A percentile compares a stretch with the other conserved stretches of the same genome.
Conservation (phyloP, 805 yeast species). For the Candida gorgasii region DNA sequence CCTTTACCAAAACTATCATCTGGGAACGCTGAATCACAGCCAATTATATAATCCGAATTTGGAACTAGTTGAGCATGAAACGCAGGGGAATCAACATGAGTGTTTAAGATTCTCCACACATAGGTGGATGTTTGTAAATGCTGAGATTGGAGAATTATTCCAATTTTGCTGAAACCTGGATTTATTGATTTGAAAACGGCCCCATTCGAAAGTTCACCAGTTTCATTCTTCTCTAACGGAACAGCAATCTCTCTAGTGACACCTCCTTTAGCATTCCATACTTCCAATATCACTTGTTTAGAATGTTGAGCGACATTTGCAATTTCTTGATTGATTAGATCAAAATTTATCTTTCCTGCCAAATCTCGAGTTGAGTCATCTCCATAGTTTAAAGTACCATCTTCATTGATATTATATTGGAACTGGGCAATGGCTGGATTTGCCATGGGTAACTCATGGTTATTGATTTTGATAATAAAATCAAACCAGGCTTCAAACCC, state of each 20-base stretch:
- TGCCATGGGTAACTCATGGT: constrained; percentile 55
- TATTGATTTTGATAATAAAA: constrained; percentile 77
- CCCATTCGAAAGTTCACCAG: constrained; percentile 8
- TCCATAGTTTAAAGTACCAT: constrained; percentile 42
- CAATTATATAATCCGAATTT: constrained; percentile 84
- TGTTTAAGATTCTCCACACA: constrained; percentile 82
- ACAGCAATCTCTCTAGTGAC: constrained; percentile 33
- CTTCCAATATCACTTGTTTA: constrained; percentile 51
- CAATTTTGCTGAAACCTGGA: constrained; percentile 50
- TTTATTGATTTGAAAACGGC: constrained; percentile 21
- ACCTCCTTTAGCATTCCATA: constrained; percentile 92
- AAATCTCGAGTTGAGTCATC: constrained; percentile 31
- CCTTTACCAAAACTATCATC: constrained; percentile 63
- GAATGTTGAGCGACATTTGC: constrained; percentile 29
- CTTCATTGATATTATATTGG: constrained; percentile 38
- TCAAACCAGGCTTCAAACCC: constrained; percentile 85
- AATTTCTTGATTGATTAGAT: constrained; percentile 45
- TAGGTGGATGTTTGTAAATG: constrained; percentile 73
- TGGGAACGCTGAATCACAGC: constrained; percentile 55
- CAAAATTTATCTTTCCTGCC: constrained; percentile 42
- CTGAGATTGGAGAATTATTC: constrained; percentile 73
- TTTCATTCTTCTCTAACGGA: constrained; percentile 20
- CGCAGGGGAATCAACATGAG: constrained; percentile 79
- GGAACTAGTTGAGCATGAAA: constrained; percentile 79
- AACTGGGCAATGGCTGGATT: constrained; percentile 29